A percentile compares a stretch with the other conserved stretches of the same genome.
Evolutionary conservation across 345 rosid genomes (phyloP).

Genomic region (Acer negundo): DNA sequence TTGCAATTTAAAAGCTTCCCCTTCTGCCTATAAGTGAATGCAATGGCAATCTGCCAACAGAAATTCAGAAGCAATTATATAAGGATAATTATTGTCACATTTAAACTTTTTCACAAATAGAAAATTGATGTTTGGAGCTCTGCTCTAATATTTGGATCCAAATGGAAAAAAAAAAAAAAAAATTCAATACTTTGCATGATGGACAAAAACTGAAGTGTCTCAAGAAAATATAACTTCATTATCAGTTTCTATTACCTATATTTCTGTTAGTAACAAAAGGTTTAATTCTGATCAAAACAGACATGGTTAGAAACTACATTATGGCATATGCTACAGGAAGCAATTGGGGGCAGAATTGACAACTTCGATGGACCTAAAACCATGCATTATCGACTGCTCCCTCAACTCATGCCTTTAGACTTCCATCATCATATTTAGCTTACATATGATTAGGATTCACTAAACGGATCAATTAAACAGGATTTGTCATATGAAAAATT

Average conservation of each 20-base stretch:
- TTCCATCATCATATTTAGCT: not conserved
- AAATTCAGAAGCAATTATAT: slow-evolving; percentile 23
- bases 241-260: not conserved
- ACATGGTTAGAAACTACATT: not conserved
- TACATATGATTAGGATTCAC: not conserved
- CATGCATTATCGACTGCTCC: not conserved
- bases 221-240: not conserved
- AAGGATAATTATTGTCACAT: slow-evolving; percentile 11
- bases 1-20: slow-evolving; percentile 83
- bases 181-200: not conserved
- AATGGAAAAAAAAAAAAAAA: slow-evolving; percentile 19
- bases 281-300: slow-evolving; percentile 5
- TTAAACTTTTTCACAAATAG: not conserved
- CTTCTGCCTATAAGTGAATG: slow-evolving; percentile 77
- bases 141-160: slow-evolving; percentile 1
- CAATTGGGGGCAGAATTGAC: slow-evolving; percentile 4
- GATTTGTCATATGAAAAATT: not conserved
- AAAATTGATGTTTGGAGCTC: not conserved
- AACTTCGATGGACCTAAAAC: not conserved
- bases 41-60: slow-evolving; percentile 71
- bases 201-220: not conserved
- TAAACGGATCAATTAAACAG: not conserved
- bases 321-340: not conserved
- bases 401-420: not conserved
- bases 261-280: not conserved